Evolutionary conservation across 805 yeast species (phyloP).

Genomic region (Cyberlindnera maritima): DNA sequence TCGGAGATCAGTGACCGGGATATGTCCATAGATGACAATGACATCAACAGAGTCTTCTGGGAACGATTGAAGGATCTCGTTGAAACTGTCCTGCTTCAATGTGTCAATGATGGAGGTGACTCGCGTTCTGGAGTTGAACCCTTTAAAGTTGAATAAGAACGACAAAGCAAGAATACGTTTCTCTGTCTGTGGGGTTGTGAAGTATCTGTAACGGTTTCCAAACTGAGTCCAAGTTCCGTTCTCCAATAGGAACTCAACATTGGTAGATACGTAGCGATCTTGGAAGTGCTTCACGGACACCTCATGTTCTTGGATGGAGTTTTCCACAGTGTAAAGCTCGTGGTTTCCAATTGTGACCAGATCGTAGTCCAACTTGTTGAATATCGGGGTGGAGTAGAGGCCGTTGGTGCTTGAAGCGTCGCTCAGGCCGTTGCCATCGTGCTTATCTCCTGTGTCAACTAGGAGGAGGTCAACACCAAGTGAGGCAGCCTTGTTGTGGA

Average conservation of each 20-base stretch:
- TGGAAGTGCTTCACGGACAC: slow-evolving; percentile 55
- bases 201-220: slow-evolving; percentile 65
- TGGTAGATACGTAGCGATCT: slow-evolving; percentile 66
- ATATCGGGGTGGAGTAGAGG: slow-evolving; percentile 53
- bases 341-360: slow-evolving; percentile 87
- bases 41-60: slow-evolving; percentile 53
- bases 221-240: slow-evolving; percentile 52
- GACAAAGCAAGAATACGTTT: slow-evolving; percentile 66
- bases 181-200: slow-evolving; percentile 54
- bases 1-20: slow-evolving; percentile 53
- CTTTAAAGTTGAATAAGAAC: slow-evolving; percentile 72
- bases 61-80: slow-evolving; percentile 34
- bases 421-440: slow-evolving; percentile 89
- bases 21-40: slow-evolving; percentile 72
- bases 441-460: slow-evolving; percentile 90
- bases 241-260: slow-evolving; percentile 56
- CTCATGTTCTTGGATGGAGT: slow-evolving; percentile 64
- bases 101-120: slow-evolving; percentile 62
- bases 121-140: slow-evolving; percentile 54
- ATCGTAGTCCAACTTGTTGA: slow-evolving; percentile 68
- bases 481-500: slow-evolving; percentile 42
- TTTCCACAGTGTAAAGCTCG: slow-evolving; percentile 71
- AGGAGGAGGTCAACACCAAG: slow-evolving; percentile 62
- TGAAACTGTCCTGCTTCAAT: slow-evolving; percentile 64
- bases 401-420: slow-evolving; percentile 82